These are phyloP conservation scores for Pouteria glomerata DNA, from an alignment of 148 eudicot genomes.

Conservation along the genomic window DNA sequence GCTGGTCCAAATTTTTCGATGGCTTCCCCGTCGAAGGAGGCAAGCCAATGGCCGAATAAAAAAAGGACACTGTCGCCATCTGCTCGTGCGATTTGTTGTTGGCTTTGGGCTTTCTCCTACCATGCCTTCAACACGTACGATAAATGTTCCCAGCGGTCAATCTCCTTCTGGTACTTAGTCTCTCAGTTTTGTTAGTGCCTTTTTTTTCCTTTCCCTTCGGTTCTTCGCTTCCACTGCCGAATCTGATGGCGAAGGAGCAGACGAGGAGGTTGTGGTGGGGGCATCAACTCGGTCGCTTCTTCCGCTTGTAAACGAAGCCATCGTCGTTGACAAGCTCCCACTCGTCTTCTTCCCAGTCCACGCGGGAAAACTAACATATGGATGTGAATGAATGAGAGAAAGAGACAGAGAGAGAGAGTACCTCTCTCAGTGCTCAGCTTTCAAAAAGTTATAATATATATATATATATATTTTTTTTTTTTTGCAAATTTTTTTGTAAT, in stretches of 20 bases:
- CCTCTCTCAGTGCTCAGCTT: too few relatives aligned
- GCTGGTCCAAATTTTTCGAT: constrained; percentile 8
- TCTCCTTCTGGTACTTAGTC: constrained; percentile 48
- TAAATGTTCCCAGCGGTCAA: constrained; percentile 57
- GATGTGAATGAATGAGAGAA: too few relatives aligned
- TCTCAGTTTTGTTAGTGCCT: constrained; percentile 38
- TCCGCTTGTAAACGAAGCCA: constrained; percentile 64
- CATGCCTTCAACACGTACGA: constrained; percentile 51
- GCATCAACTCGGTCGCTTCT: constrained; percentile 45
- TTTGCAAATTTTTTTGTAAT: too few relatives aligned
- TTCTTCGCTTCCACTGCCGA: constrained; percentile 35
- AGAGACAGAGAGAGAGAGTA: too few relatives aligned
- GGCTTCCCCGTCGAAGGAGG: constrained; percentile 3
- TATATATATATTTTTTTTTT: too few relatives aligned
- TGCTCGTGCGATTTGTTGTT: background rate
- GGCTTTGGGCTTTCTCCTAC: constrained; percentile 20
- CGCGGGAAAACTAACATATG: background rate
- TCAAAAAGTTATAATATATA: too few relatives aligned
- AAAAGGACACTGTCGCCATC: background rate
- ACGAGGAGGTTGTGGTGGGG: constrained; percentile 10
- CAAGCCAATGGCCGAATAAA: background rate
- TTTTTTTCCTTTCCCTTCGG: constrained; percentile 35
- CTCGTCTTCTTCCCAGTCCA: constrained; percentile 30
- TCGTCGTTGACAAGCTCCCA: constrained; percentile 64
- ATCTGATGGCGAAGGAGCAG: constrained; percentile 40